phyloP scores from a whole-genome alignment of 1,139 yeast species.

The Blastobotrys persicus region DNA sequence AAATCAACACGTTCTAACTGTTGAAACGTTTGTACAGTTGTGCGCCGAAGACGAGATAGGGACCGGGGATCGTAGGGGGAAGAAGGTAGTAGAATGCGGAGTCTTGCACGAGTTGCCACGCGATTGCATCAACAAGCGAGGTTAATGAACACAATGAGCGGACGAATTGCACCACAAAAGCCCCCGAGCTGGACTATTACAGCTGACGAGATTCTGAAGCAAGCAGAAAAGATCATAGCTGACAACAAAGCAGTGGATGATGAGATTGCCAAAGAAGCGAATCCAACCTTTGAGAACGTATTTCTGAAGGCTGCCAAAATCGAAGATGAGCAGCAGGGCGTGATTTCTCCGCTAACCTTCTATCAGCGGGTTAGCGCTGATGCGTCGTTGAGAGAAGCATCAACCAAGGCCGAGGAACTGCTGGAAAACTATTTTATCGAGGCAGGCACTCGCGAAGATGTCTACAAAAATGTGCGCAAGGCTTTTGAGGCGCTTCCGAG shows the following conservation, averaged over 20 bases:
- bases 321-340: slow-evolving; percentile 48
- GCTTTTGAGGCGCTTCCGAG: slow-evolving; percentile 44
- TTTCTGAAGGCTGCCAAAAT: slow-evolving; percentile 50
- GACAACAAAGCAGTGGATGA: slow-evolving; percentile 52
- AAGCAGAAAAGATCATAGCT: slow-evolving; percentile 48
- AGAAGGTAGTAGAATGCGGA: neutral
- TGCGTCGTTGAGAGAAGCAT: slow-evolving; percentile 65
- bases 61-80: neutral
- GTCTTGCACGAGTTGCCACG: neutral
- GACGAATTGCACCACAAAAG: slow-evolving; percentile 40
- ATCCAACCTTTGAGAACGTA: slow-evolving; percentile 57
- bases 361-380: slow-evolving; percentile 67
- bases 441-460: slow-evolving; percentile 63
- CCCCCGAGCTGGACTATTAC: slow-evolving; percentile 66
- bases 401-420: slow-evolving; percentile 58
- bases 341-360: slow-evolving; percentile 54
- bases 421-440: slow-evolving; percentile 60
- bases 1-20: neutral
- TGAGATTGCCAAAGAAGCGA: slow-evolving; percentile 45
- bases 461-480: slow-evolving; percentile 55
- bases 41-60: neutral
- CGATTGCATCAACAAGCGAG: neutral
- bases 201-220: slow-evolving; percentile 47
- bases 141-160: slow-evolving; percentile 12
- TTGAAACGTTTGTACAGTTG: neutral